Base-by-base conservation (phyloP, 306 rosid genomes). In the Acacia crassicarpa region DNA sequence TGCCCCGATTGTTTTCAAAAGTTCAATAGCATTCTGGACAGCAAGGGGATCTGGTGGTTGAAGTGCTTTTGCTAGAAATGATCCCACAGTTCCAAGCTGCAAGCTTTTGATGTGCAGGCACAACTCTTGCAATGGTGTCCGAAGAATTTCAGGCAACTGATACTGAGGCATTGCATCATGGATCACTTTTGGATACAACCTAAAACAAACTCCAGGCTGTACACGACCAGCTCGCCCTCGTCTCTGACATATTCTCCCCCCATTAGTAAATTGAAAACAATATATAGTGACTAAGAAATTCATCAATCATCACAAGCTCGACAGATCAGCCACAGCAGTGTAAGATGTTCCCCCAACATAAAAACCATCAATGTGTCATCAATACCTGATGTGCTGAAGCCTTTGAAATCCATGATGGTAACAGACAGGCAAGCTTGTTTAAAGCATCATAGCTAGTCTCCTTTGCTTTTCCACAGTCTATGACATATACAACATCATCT, bases 161-260 rank as follows among this genome's bases (percentile, higher is more conserved):
- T 93, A 95, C 46, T 88, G 88, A 82, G 87, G 94, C 98, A 95
- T 95, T 82, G 89, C 98, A 66, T 93, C 95, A 2, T 95, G 90
- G 80, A 95, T 86, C 81, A 95, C 80, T 89, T 90, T 90, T 25
- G 98, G 98, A 88, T 95, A 95, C 79, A 95, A 76, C 80, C 97
- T 93, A 83, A 87, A 93, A 84, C 98, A 95, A 74, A 93, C 92
- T 81, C 98, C 98, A 76, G 98, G 95, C 82, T 90, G 98, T 71
- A 93, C 98, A 80, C 98, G 95, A 69, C 98, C 98, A 84, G 98
- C 98, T 84, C 98, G 98, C 30, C 98, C 98, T 77, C 90, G 94
- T 83, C 98, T 95, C 98, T 95, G 95, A 76, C 85, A 86, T 79
- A 58, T 69, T 75, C 14, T 67, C 81, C 46, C 46, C 81, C 79